A percentile compares a stretch with the other conserved stretches of the same genome.
Evolutionary conservation across 1,139 yeast species (phyloP).

Genomic region (Starmera stellimalicola): DNA sequence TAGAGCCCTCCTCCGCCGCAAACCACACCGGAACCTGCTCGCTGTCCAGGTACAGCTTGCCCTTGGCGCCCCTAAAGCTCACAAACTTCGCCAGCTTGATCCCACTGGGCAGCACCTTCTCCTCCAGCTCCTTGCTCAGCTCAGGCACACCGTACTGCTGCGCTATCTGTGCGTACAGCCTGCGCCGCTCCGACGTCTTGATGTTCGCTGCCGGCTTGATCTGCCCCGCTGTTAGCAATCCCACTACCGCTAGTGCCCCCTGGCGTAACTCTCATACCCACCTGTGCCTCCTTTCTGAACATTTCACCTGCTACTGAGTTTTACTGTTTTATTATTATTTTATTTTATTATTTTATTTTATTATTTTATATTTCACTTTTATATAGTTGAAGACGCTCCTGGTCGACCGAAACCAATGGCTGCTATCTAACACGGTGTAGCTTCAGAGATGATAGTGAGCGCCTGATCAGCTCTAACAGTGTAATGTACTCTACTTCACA

Average conservation of each 20-base stretch:
- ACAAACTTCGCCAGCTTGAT: constrained; percentile 61
- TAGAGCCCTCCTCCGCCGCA: constrained; percentile 19
- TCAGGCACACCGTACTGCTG: constrained; percentile 35
- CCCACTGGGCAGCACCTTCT: constrained; percentile 45
- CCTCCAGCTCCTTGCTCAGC: constrained; percentile 37
- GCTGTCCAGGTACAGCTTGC: constrained; percentile 57
- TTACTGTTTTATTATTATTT: neutral
- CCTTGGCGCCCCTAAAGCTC: constrained; percentile 44
- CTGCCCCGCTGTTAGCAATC: constrained; percentile 20
- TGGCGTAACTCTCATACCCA: constrained; percentile 9
- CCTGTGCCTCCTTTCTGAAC: constrained; percentile 56
- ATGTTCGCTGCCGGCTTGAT: constrained; percentile 70
- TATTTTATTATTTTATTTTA: no score
- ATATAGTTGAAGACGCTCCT: no score
- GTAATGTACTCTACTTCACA: no score
- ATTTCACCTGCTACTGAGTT: constrained; percentile 24
- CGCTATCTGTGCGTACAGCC: constrained; percentile 40
- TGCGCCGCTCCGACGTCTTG: constrained; percentile 74
- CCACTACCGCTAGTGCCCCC: neutral
- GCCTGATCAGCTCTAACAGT: no score
- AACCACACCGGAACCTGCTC: constrained; percentile 68
- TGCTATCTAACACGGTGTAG: no score
- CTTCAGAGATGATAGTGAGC: no score
- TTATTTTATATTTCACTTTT: no score
- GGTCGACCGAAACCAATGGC: no score